Percentiles rank a stretch among this genome's conserved stretches.
Evolutionary conservation across 306 rosid species (phyloP).

Genomic region (Cicer cuneatum): DNA sequence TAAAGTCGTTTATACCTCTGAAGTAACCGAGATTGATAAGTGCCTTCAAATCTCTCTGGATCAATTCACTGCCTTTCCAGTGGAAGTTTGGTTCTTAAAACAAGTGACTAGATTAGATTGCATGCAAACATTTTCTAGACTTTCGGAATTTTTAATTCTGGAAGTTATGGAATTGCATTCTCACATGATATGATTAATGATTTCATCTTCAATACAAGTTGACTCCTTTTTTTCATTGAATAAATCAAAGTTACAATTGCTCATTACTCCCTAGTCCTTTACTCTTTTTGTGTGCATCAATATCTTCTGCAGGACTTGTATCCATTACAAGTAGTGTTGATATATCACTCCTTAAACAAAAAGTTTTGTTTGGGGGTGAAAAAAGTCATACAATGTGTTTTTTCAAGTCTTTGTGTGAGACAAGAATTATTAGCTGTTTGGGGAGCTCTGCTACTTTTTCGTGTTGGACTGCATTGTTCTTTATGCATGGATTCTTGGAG

Average conservation of each 20-base stretch:
- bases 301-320: slow-evolving; percentile 20
- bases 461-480: background rate
- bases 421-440: background rate
- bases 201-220: slow-evolving; percentile 44
- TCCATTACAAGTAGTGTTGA: background rate
- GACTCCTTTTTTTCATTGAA: slow-evolving; percentile 24
- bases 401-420: too few relatives aligned
- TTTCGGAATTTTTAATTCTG: slow-evolving; percentile 41
- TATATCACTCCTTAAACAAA: background rate
- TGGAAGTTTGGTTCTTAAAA: slow-evolving; percentile 38
- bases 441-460: background rate
- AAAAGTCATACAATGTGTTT: too few relatives aligned
- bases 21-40: slow-evolving; percentile 52
- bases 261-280: slow-evolving; percentile 16
- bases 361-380: slow-evolving; percentile 1
- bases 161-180: slow-evolving; percentile 42
- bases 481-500: background rate
- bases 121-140: slow-evolving; percentile 30
- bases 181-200: slow-evolving; percentile 43
- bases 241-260: slow-evolving; percentile 39
- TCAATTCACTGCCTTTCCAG: slow-evolving; percentile 16
- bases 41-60: slow-evolving; percentile 23
- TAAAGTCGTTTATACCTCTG: slow-evolving; percentile 61
- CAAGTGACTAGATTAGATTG: slow-evolving; percentile 42
- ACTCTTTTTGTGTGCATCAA: background rate